Evolutionary conservation across 2,329 filamentous ascomycete genomes (phyloP), one percentile per base, ranked within the genome.

Genomic region (Fusarium zealandicum): DNA sequence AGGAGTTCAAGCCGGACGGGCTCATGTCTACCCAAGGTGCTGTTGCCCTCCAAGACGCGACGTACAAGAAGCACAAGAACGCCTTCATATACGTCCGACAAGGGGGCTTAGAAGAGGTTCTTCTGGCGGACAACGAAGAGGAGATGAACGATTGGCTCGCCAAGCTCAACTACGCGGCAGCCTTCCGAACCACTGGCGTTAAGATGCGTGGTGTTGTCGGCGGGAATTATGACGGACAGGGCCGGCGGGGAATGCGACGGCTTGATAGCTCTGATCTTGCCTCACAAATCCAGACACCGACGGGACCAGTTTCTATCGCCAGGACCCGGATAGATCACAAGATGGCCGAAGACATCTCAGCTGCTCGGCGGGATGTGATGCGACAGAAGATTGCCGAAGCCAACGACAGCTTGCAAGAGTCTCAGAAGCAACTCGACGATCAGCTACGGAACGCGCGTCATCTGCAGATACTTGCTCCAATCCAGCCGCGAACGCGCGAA

Each of bases 101-200:
- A 61, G 90, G 90, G 43, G 90, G 92, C 1, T 79, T 93, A 32
- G 93, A 99, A 68, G 95, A 99, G 70, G 88, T 93, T 1, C 88
- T 99, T 31, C 78, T 98, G 14, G 93, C 95, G 5, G 93, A 97
- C 66, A 92, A 86, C 46, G 95, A 99, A 67, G 80, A 85, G 1
- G 95, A 99, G 67, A 87, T 96, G 82, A 96, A 97, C 67, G 95
- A 99, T 70, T 99, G 95, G 95, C 79, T 99, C 22, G 90, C 90
- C 7, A 95, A 96, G 69, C 83, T 99, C 55, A 99, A 99, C 72
- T 98, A 98, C 70, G 93, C 93, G 28, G 93, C 95, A 8, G 91
- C 95, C 1, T 98, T 98, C 73, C 85, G 92, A 64, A 96, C 92
- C 1, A 91, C 93, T 6, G 93, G 93, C 11, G 92, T 98, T 6